These are phyloP conservation scores for Ricinus communis DNA, from an alignment of 345 rosid species.

Conservation along the genomic window DNA sequence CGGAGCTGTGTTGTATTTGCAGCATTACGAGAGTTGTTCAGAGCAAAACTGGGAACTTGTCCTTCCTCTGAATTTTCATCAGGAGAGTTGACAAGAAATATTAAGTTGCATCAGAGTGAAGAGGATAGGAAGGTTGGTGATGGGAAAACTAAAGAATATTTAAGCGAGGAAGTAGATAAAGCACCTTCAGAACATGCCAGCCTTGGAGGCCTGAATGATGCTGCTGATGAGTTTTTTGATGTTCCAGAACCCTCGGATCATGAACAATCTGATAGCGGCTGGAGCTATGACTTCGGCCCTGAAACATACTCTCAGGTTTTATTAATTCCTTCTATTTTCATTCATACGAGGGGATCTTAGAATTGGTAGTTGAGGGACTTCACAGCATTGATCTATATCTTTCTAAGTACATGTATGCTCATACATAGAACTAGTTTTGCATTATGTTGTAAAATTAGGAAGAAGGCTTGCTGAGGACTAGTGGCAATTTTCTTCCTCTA, in stretches of 20 bases:
- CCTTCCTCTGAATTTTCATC: constrained; percentile 58
- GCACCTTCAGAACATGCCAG: constrained; percentile 71
- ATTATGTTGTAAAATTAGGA: background rate
- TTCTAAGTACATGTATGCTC: background rate
- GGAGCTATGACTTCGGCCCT: constrained; percentile 65
- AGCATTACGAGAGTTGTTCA: constrained; percentile 83
- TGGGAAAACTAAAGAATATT: constrained; percentile 38
- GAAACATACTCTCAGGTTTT: constrained; percentile 64
- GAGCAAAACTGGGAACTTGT: constrained; percentile 61
- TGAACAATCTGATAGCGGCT: constrained; percentile 55
- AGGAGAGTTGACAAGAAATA: constrained; percentile 56
- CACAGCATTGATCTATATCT: background rate
- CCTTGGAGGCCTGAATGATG: constrained; percentile 73
- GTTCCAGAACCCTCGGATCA: constrained; percentile 76
- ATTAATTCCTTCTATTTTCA: background rate
- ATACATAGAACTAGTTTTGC: background rate
- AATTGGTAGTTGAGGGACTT: constrained; percentile 1
- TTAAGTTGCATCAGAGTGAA: constrained; percentile 40
- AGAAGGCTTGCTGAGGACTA: background rate
- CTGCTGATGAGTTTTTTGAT: constrained; percentile 87
- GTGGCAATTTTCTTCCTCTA: constrained; percentile 3
- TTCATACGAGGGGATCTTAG: background rate
- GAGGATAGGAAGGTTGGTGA: constrained; percentile 33
- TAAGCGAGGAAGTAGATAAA: constrained; percentile 55
- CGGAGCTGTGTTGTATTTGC: constrained; percentile 27